A percentile compares a stretch with the other conserved stretches of the same genome.
phyloP scores from a whole-genome alignment of 768 basidiomycete genomes.

The Boletus patriciae region DNA sequence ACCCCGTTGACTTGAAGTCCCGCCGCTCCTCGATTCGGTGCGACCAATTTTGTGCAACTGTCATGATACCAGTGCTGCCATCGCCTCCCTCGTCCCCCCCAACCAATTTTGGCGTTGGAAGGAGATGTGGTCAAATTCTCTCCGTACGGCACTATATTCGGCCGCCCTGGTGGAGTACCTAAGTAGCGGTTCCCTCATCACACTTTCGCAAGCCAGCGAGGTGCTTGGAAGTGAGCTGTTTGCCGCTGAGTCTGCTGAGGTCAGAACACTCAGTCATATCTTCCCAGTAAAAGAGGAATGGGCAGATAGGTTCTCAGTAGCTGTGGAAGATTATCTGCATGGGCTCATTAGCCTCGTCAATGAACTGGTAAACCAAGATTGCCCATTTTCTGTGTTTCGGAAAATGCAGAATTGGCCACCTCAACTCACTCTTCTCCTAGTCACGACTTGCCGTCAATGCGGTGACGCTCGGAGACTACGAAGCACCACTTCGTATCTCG shows the following conservation, averaged over 20 bases:
- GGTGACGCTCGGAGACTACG: slow-evolving; percentile 80
- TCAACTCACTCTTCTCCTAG: slow-evolving; percentile 37
- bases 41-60: slow-evolving; percentile 58
- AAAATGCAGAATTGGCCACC: neutral
- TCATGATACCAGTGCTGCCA: slow-evolving; percentile 44
- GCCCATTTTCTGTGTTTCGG: neutral
- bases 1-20: slow-evolving; percentile 44
- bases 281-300: slow-evolving; percentile 64
- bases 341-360: slow-evolving; percentile 77
- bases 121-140: slow-evolving; percentile 74
- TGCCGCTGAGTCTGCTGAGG: neutral
- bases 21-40: slow-evolving; percentile 55
- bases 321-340: slow-evolving; percentile 81
- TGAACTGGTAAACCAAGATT: slow-evolving; percentile 58
- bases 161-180: slow-evolving; percentile 69
- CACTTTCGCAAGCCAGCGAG: slow-evolving; percentile 51
- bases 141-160: slow-evolving; percentile 66
- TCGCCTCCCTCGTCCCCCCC: slow-evolving; percentile 62
- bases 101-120: slow-evolving; percentile 85
- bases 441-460: slow-evolving; percentile 78
- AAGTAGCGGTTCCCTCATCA: slow-evolving; percentile 54
- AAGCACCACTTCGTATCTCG: slow-evolving; percentile 76
- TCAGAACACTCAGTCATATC: slow-evolving; percentile 3
- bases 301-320: slow-evolving; percentile 60
- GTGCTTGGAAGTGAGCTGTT: slow-evolving; percentile 63